phyloP scores from a whole-genome alignment of 179 eudicot genomes.

The Spinacia oleracea region DNA sequence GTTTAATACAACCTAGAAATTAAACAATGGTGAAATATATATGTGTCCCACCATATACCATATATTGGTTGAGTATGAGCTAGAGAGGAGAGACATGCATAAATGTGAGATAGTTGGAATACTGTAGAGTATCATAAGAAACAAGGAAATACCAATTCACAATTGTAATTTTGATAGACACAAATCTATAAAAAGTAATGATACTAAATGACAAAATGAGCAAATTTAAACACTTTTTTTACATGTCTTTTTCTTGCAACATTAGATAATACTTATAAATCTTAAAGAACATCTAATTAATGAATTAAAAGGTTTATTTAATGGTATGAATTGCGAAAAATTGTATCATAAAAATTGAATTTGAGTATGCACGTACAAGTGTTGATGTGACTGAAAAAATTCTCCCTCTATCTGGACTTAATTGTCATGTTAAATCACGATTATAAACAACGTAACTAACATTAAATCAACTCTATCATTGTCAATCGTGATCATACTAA shows the following conservation, averaged over 20 bases:
- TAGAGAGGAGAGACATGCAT: background rate
- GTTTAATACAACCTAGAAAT: background rate
- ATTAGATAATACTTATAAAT: background rate
- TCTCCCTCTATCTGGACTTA: background rate
- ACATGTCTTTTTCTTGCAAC: background rate
- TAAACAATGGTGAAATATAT: background rate
- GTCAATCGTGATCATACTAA: too few relatives aligned
- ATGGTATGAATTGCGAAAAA: too few relatives aligned
- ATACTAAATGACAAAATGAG: background rate
- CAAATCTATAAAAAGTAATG: background rate
- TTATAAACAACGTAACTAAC: background rate
- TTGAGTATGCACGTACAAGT: too few relatives aligned
- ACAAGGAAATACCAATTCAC: background rate
- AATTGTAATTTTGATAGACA: background rate
- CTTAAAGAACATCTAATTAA: background rate
- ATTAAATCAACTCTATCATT: background rate
- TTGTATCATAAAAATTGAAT: too few relatives aligned
- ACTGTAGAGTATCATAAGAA: conserved; percentile 1
- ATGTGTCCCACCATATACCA: conserved; percentile 14
- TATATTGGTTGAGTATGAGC: conserved; percentile 1
- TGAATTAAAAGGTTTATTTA: too few relatives aligned
- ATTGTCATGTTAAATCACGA: too few relatives aligned
- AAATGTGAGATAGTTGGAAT: background rate
- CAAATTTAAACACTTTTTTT: background rate
- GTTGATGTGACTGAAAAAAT: too few relatives aligned